These are phyloP conservation scores for Yamadazyma atlantica DNA, from an alignment of 1,139 yeast genomes.

Conservation along the genomic window DNA sequence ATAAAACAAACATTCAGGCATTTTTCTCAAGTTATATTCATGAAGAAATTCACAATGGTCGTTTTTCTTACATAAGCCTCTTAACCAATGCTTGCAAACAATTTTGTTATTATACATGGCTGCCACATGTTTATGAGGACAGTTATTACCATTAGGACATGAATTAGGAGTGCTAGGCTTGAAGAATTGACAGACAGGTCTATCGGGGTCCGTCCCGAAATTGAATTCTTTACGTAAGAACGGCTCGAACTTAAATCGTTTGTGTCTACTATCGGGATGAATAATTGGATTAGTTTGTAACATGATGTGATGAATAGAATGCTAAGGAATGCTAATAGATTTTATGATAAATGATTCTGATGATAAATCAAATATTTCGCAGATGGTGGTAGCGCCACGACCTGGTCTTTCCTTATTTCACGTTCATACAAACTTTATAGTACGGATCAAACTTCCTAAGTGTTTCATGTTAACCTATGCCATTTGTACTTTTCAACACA, in stretches of 20 bases:
- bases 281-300: conserved; percentile 38
- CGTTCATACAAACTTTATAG: too few species aligned
- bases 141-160: conserved; percentile 82
- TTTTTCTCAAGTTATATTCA: conserved; percentile 88
- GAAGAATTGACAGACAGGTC: conserved; percentile 84
- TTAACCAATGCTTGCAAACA: conserved; percentile 97
- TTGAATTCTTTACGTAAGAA: conserved; percentile 78
- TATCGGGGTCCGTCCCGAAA: conserved; percentile 82
- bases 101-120: conserved; percentile 78
- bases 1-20: conserved; percentile 95
- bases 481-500: too few species aligned
- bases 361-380: too few species aligned
- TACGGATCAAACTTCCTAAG: too few species aligned
- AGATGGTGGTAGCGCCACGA: too few species aligned
- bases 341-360: background rate
- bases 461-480: too few species aligned
- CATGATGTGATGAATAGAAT: conserved; percentile 16
- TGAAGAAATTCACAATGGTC: conserved; percentile 96
- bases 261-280: conserved; percentile 43
- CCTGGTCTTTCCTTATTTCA: background rate
- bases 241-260: conserved; percentile 76
- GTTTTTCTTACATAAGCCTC: conserved; percentile 95
- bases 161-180: conserved; percentile 60
- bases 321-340: background rate
- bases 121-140: conserved; percentile 87